Evolutionary conservation across 208 protist species (phyloP), one percentile per base, ranked within the genome.

Genomic region (Acanthamoeba divionensis): DNA sequence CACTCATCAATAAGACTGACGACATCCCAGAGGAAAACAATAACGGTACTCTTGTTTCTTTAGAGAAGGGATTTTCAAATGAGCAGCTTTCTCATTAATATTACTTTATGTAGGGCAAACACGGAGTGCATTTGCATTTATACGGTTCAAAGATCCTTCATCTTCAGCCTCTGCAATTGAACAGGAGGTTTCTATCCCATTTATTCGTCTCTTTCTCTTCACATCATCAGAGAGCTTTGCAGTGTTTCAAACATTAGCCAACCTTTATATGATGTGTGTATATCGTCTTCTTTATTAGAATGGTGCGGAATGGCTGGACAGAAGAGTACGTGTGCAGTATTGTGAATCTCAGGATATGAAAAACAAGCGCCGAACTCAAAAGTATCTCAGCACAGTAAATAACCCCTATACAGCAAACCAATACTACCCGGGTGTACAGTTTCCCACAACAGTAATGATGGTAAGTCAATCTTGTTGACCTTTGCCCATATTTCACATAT

Each of bases 341-440:
- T 90, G 90, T 63, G 90, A 91, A 29, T 89, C 90, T 18, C 4
- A 9, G 18, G 90, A 89, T 21, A 91, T 91, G 90, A 91, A 91
- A 50, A 41, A 31, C 79, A 65, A 62, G 41, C n/a, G 75, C 26
- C 65, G 90, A 2, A 10, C 50, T 6, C 73, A 83, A 29, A 75
- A 75, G 38, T 75, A 75, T n/a, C 52, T 75, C 18, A 24, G 18
- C 15, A 57, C 52, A 24, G 15, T 57, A 57, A n/a, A 15, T n/a
- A 57, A 57, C 52, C 52, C 52, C n/a, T 57, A 57, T 57, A 57
- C 52, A 15, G n/a, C 18, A 15, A 15, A 57, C 15, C 52, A 57
- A 57, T 57, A 57, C 52, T 57, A 57, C n/a, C n/a, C 52, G 18
- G 52, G 52, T 15, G 18, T 57, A 15, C 52, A 15, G n/a, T 57